These are phyloP conservation scores for Colletotrichum scovillei DNA, from an alignment of 2,329 filamentous ascomycete genomes.

Conservation along the genomic window DNA sequence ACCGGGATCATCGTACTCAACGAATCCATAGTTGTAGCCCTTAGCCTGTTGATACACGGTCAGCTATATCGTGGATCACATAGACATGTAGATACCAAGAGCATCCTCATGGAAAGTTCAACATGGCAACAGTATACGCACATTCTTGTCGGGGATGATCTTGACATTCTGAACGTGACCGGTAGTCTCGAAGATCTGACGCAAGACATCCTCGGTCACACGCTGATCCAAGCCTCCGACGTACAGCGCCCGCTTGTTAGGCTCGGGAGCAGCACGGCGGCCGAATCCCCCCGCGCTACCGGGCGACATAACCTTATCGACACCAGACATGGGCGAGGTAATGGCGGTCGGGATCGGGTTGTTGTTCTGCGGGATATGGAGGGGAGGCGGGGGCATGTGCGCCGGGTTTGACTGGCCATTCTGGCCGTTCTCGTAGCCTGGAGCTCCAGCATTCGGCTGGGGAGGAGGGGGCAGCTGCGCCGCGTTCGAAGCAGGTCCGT, in stretches of 20 bases:
- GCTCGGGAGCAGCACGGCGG: slow-evolving; percentile 93
- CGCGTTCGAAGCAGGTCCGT: slow-evolving; percentile 70
- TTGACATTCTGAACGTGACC: slow-evolving; percentile 99
- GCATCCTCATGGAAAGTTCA: not conserved
- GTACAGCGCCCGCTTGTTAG: slow-evolving; percentile 97
- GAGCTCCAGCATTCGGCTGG: slow-evolving; percentile 75
- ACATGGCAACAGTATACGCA: slow-evolving; percentile 61
- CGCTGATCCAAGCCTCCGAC: slow-evolving; percentile 94
- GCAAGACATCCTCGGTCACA: slow-evolving; percentile 94
- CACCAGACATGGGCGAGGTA: slow-evolving; percentile 83
- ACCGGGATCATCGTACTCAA: slow-evolving; percentile 98
- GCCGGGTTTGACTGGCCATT: slow-evolving; percentile 75
- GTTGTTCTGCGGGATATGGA: slow-evolving; percentile 95
- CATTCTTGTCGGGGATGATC: slow-evolving; percentile 99
- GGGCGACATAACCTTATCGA: slow-evolving; percentile 82
- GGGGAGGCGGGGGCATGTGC: slow-evolving; percentile 90
- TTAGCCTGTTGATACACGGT: slow-evolving; percentile 73
- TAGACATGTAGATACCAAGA: not conserved
- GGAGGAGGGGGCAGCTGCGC: slow-evolving; percentile 77
- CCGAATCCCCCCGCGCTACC: slow-evolving; percentile 83
- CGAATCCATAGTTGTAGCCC: slow-evolving; percentile 98
- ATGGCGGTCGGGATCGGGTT: slow-evolving; percentile 95
- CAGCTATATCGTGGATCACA: slow-evolving; percentile 23
- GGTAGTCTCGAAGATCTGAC: slow-evolving; percentile 98
- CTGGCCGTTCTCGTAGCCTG: slow-evolving; percentile 81